Evolutionary conservation across 768 basidiomycete species (phyloP).

Genomic region (Lanmaoa rubissima): DNA sequence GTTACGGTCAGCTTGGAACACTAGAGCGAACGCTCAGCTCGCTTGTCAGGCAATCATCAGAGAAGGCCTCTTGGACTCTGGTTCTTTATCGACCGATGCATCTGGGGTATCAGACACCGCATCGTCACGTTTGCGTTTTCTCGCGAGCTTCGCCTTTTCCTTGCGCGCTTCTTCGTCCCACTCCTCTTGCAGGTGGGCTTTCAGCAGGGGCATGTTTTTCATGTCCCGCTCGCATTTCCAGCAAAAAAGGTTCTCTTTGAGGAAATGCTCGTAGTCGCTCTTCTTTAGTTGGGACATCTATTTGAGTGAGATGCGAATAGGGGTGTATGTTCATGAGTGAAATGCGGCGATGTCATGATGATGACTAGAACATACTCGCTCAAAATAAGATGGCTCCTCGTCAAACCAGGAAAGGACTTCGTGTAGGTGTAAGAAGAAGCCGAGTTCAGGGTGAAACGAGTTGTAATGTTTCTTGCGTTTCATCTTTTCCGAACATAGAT

Average conservation of each 20-base stretch:
- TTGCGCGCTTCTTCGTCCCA: conserved; percentile 51
- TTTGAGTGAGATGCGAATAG: neutral
- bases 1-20: no score
- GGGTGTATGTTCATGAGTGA: neutral
- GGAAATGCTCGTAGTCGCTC: conserved; percentile 56
- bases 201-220: conserved; percentile 74
- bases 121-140: conserved; percentile 39
- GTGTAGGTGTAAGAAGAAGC: conserved; percentile 77
- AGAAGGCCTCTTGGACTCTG: conserved; percentile 14
- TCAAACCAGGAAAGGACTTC: conserved; percentile 85
- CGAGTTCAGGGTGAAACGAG: conserved; percentile 80
- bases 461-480: conserved; percentile 93
- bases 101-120: neutral
- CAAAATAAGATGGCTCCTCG: conserved; percentile 53
- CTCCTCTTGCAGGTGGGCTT: conserved; percentile 73
- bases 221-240: conserved; percentile 62
- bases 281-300: conserved; percentile 56
- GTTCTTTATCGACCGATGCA: conserved; percentile 4
- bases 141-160: conserved; percentile 41
- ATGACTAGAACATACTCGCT: conserved; percentile 39
- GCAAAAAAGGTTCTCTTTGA: conserved; percentile 68
- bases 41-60: conserved; percentile 3
- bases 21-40: neutral
- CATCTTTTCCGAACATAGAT: conserved; percentile 64
- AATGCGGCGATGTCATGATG: neutral